Percentiles rank a stretch among this genome's conserved stretches.
Evolutionary conservation across 208 protist genomes (phyloP).

Genomic region (Leishmania turanica): DNA sequence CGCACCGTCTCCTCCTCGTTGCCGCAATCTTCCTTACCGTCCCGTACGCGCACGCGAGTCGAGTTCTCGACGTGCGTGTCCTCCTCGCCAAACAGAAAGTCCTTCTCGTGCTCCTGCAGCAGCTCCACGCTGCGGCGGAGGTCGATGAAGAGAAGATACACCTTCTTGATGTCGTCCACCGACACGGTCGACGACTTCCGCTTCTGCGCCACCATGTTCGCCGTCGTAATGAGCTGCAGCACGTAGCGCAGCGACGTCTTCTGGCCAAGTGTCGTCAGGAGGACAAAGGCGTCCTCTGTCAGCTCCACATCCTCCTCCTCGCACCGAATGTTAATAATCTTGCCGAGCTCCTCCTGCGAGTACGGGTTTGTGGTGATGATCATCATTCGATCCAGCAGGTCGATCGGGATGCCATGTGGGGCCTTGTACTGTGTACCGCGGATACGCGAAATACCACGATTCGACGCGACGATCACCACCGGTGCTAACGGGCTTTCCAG

Average conservation of each 20-base stretch:
- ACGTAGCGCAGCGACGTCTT: conserved; percentile 99
- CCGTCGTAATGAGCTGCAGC: conserved; percentile 99
- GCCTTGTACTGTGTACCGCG: conserved; percentile 98
- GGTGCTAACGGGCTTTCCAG: conserved; percentile 98
- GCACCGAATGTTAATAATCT: conserved; percentile 98
- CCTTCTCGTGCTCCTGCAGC: conserved; percentile 90
- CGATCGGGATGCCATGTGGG: conserved; percentile 99
- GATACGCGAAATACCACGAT: conserved; percentile 99
- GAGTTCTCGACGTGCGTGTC: conserved; percentile 74
- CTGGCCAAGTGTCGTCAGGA: conserved; percentile 96
- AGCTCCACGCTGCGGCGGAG: conserved; percentile 92
- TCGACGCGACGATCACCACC: conserved; percentile 99
- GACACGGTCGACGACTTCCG: conserved; percentile 94
- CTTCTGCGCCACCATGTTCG: conserved; percentile 95
- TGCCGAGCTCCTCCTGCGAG: conserved; percentile 93
- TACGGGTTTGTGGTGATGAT: conserved; percentile 99
- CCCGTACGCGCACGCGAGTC: conserved; percentile 32
- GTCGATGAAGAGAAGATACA: conserved; percentile 99
- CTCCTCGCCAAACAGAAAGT: conserved; percentile 93
- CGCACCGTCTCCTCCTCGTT: conserved; percentile 54
- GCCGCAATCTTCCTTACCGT: conserved; percentile 24
- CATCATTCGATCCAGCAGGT: conserved; percentile 98
- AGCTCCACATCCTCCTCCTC: conserved; percentile 99
- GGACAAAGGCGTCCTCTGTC: conserved; percentile 94
- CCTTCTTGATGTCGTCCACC: conserved; percentile 96